Base-by-base conservation (phyloP, 352 stramenopile species). In the Pythium aphanidermatum region DNA sequence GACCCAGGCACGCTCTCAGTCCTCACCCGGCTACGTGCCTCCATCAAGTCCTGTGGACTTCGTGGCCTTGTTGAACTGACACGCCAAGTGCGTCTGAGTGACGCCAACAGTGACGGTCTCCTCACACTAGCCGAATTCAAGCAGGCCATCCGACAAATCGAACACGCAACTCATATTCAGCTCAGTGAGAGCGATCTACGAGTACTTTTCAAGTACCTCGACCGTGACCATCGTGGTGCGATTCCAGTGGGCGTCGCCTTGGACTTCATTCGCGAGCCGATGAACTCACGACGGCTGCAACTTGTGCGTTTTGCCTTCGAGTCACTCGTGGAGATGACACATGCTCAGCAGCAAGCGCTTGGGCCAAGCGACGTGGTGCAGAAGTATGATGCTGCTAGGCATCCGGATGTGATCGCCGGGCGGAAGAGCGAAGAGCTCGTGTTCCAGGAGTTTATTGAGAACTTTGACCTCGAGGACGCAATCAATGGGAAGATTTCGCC, bases 191-290 rank as follows among this genome's bases (percentile, higher is more conserved):
- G 70, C 7, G 77, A 92, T 45, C 33, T 89, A 35, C 76, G 81
- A 13, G 68, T 83, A 8, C 46, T 93, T 17, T 93, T 95, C 54
- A 64, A 58, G 7, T 63, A 74, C 59, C 72, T 96, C 42, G 88
- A 97, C 55, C 31, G 37, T n/a, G 74, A 95, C 46, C 57, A 78
- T 28, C 76, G 62, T 17, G 86, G 83, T 4, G 34, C 37, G 13
- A 76, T 97, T 41, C 60, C 74, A 20, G 62, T 95, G 33, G 60
- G 86, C 32, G 74, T 88, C 21, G 91, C 92, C 25, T 58, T 97
- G 24, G 68, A 89, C 51, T 69, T 87, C 9, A 68, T 97, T 9
- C 70, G 84, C 16, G 78, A 79, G n/a, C 77, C 77, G 5, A 78
- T 97, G 63, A 89, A 70, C 45, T 28, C 70, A 19, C 60, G 68